A percentile compares a stretch with the other conserved stretches of the same genome.
phyloP scores from a whole-genome alignment of 805 yeast species.

The Candida boidinii region DNA sequence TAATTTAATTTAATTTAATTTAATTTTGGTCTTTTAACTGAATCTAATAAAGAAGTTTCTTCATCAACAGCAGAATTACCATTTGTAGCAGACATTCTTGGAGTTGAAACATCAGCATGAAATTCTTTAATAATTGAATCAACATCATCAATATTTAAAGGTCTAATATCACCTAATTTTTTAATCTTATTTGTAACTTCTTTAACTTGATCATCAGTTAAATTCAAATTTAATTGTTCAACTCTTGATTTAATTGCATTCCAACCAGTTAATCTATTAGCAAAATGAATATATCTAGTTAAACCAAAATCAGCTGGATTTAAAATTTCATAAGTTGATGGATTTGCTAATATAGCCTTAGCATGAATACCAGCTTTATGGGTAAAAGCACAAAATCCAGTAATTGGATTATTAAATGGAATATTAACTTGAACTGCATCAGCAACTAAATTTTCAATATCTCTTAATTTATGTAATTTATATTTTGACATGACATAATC shows the following conservation, averaged over 20 bases:
- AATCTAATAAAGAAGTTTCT: constrained; percentile 17
- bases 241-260: constrained; percentile 97
- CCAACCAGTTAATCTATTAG: constrained; percentile 98
- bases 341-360: constrained; percentile 96
- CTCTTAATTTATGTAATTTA: constrained; percentile 92
- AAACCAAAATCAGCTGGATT: constrained; percentile 94
- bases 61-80: constrained; percentile 23
- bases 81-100: constrained; percentile 28
- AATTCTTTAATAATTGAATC: constrained; percentile 92
- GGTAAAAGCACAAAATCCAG: constrained; percentile 99
- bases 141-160: constrained; percentile 91
- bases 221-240: constrained; percentile 84
- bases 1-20: constrained; percentile 7
- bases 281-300: constrained; percentile 94
- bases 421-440: constrained; percentile 95
- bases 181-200: constrained; percentile 92
- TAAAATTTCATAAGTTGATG: constrained; percentile 96
- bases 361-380: constrained; percentile 99
- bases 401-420: constrained; percentile 97
- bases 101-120: constrained; percentile 70
- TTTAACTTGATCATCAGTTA: constrained; percentile 90
- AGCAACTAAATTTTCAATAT: constrained; percentile 90
- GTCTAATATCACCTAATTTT: constrained; percentile 90
- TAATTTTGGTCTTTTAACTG: constrained; percentile 25
- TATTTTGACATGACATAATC: constrained; percentile 92